phyloP scores from a whole-genome alignment of 345 rosid genomes.

The Garcia nutans region DNA sequence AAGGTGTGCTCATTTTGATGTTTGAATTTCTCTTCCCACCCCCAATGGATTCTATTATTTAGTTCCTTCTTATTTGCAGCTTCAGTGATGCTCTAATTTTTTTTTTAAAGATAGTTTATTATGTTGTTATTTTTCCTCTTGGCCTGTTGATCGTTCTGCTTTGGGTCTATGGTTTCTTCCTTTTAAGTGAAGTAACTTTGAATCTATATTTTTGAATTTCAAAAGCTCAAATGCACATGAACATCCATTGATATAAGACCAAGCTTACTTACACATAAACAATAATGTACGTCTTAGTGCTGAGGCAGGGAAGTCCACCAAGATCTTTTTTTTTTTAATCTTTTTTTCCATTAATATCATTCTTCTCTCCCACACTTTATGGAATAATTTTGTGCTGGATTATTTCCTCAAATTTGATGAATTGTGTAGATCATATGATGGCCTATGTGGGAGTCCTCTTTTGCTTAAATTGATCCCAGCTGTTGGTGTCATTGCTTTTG shows the following conservation, averaged over 20 bases:
- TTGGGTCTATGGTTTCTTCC: neutral
- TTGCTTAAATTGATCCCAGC: slow-evolving; percentile 61
- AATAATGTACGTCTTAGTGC: neutral
- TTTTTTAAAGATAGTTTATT: neutral
- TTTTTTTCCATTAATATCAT: neutral
- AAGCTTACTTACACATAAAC: neutral
- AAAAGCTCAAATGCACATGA: neutral
- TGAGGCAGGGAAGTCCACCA: neutral
- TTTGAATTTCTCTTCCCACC: neutral
- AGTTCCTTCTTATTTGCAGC: neutral
- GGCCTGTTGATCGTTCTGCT: neutral
- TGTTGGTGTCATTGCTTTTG: slow-evolving; percentile 53
- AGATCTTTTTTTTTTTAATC: no score
- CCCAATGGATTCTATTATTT: neutral
- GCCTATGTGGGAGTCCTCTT: slow-evolving; percentile 49
- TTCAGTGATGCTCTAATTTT: slow-evolving; percentile 2
- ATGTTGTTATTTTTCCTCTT: neutral
- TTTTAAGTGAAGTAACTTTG: neutral
- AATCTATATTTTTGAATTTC: neutral
- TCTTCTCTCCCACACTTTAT: neutral
- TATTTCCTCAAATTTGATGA: slow-evolving; percentile 4
- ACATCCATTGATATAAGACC: neutral
- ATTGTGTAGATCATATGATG: slow-evolving; percentile 55
- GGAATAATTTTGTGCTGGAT: neutral
- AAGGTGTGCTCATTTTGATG: slow-evolving; percentile 35